A percentile compares a stretch with the other conserved stretches of the same genome.
phyloP scores from a whole-genome alignment of 805 yeast genomes.

The Candida wancherniae region DNA sequence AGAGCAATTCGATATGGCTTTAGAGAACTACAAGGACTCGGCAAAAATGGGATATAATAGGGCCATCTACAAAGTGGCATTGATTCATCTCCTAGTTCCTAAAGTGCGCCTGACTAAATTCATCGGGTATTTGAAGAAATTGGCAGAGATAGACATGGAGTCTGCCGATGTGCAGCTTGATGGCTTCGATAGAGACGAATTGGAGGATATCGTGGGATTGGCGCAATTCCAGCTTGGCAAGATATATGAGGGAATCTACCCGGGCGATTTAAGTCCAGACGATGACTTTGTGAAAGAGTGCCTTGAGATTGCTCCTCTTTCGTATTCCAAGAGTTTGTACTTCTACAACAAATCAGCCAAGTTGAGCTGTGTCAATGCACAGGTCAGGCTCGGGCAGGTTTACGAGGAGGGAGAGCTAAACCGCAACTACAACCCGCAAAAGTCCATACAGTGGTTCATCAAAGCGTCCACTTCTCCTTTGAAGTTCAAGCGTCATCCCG shows the following conservation, averaged over 20 bases:
- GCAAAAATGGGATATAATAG: slow-evolving; percentile 41
- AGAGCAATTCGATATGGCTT: slow-evolving; percentile 28
- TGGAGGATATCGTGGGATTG: slow-evolving; percentile 37
- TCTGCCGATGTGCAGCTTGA: slow-evolving; percentile 29
- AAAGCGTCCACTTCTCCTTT: slow-evolving; percentile 39
- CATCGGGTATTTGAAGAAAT: slow-evolving; percentile 31
- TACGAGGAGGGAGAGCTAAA: slow-evolving; percentile 42
- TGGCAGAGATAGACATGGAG: slow-evolving; percentile 34
- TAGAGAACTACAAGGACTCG: slow-evolving; percentile 30
- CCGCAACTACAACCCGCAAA: slow-evolving; percentile 33
- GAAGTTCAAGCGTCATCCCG: slow-evolving; percentile 37
- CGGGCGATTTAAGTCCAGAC: slow-evolving; percentile 36
- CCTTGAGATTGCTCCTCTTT: slow-evolving; percentile 37
- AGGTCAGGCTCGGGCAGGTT: slow-evolving; percentile 38
- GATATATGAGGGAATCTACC: slow-evolving; percentile 42
- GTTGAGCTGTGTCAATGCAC: slow-evolving; percentile 35
- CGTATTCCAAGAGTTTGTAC: slow-evolving; percentile 37
- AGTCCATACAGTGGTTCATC: slow-evolving; percentile 43
- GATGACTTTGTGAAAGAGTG: slow-evolving; percentile 33
- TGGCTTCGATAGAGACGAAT: slow-evolving; percentile 37
- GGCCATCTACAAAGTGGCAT: slow-evolving; percentile 40
- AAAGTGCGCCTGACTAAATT: slow-evolving; percentile 30
- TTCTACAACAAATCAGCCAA: slow-evolving; percentile 41
- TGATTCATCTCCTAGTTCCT: slow-evolving; percentile 33
- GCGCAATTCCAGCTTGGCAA: slow-evolving; percentile 40